A percentile compares a stretch with the other conserved stretches of the same genome.
phyloP scores from a whole-genome alignment of 768 basidiomycete genomes.

The Tubosaeta sp. region DNA sequence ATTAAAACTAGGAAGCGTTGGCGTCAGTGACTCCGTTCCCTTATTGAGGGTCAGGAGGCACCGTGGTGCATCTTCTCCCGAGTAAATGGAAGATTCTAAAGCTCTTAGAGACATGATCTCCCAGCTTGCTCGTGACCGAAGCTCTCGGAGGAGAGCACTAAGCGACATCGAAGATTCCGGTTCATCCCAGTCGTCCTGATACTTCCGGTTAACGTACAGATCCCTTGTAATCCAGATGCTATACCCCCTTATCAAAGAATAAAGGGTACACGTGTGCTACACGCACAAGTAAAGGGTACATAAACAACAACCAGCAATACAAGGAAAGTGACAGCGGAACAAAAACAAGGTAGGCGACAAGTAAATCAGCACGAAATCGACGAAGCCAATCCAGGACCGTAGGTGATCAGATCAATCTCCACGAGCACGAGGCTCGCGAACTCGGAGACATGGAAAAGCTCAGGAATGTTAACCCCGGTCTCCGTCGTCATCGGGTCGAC shows the following conservation, averaged over 20 bases:
- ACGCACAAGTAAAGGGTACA: too few species aligned
- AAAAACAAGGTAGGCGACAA: background rate
- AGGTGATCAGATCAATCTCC: background rate
- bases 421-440: too few species aligned
- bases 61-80: background rate
- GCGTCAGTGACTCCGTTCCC: background rate
- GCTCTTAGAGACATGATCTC: constrained; percentile 1
- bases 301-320: too few species aligned
- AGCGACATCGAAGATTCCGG: background rate
- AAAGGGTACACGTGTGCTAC: too few species aligned
- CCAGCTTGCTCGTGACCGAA: background rate
- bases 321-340: too few species aligned
- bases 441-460: background rate
- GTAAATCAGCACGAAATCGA: background rate
- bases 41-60: background rate
- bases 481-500: background rate
- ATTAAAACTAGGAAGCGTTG: background rate
- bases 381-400: constrained; percentile 1
- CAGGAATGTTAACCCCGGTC: background rate
- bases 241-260: too few species aligned
- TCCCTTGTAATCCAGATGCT: too few species aligned
- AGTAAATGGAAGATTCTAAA: background rate
- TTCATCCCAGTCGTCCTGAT: background rate
- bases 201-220: too few species aligned
- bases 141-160: too few species aligned